These are phyloP conservation scores for Aspergillus fumigatiaffinis DNA, from an alignment of 2,329 filamentous ascomycete species.

Conservation along the genomic window DNA sequence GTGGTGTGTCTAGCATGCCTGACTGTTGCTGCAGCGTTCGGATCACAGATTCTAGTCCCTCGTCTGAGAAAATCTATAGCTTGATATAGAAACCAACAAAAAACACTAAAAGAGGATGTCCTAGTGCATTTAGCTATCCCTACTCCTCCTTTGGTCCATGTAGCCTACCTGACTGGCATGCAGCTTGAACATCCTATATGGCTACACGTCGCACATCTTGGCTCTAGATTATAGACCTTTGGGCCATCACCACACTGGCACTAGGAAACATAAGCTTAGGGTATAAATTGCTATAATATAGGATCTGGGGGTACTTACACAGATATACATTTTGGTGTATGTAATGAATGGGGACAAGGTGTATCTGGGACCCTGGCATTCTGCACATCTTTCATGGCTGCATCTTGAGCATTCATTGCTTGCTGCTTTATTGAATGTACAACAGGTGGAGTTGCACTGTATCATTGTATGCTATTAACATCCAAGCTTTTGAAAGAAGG, in stretches of 20 bases:
- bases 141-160: no score
- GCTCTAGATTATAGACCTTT: neutral
- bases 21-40: slow-evolving; percentile 1
- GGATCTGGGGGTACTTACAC: no score
- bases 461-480: no score
- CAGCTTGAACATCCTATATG: neutral
- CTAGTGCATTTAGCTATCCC: neutral
- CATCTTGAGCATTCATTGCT: no score
- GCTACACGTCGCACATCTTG: neutral
- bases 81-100: neutral
- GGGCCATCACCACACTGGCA: neutral
- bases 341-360: no score
- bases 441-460: no score
- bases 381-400: no score
- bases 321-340: no score
- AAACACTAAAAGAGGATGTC: neutral
- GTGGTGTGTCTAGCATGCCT: slow-evolving; percentile 2
- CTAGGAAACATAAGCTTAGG: neutral
- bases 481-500: no score
- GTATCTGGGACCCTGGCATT: no score
- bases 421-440: no score
- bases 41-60: neutral
- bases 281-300: no score
- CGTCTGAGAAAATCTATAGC: neutral
- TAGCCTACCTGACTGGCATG: neutral